phyloP scores from a whole-genome alignment of 176 grass and related monocot species.

The Zoysia japonica region DNA sequence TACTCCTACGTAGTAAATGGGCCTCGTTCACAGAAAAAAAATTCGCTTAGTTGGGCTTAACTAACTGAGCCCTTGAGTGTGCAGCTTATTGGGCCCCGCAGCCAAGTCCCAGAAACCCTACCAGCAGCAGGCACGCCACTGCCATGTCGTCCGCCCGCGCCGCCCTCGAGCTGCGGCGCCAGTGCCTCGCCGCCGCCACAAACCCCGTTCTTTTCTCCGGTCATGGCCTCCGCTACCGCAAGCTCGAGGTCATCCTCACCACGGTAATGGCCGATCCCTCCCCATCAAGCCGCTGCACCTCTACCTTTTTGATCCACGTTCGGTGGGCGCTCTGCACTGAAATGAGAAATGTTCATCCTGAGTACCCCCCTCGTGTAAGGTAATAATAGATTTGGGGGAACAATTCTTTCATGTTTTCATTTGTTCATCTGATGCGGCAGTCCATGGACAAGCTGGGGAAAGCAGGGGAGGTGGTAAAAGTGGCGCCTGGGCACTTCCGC shows the following conservation, averaged over 20 bases:
- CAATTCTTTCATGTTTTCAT: not conserved
- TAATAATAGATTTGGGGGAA: not conserved
- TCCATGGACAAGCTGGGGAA: too few relatives aligned
- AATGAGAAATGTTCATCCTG: too few relatives aligned
- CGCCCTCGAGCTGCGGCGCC: slow-evolving; percentile 45
- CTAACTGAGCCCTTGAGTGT: too few relatives aligned
- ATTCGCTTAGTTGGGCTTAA: too few relatives aligned
- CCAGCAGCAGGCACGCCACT: not conserved
- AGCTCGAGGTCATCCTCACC: slow-evolving; percentile 95
- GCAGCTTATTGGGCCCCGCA: too few relatives aligned
- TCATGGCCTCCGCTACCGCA: slow-evolving; percentile 77
- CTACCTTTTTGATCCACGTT: not conserved
- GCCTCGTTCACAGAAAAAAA: too few relatives aligned
- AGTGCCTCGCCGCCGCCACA: slow-evolving; percentile 11
- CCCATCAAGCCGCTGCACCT: not conserved
- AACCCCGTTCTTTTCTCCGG: slow-evolving; percentile 72
- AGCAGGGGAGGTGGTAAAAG: slow-evolving; percentile 80
- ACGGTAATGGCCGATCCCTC: slow-evolving; percentile 51
- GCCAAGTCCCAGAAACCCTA: too few relatives aligned
- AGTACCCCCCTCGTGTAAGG: too few relatives aligned
- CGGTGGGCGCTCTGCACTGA: too few relatives aligned
- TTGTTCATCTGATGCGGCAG: too few relatives aligned
- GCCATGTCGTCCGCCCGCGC: slow-evolving; percentile 63
- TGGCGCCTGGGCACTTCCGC: slow-evolving; percentile 90
- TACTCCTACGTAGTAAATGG: too few relatives aligned